Percentiles rank a stretch among this genome's conserved stretches.
These are phyloP conservation scores for Corymbia maculata DNA, from an alignment of 345 rosid genomes.

Conservation along the genomic window DNA sequence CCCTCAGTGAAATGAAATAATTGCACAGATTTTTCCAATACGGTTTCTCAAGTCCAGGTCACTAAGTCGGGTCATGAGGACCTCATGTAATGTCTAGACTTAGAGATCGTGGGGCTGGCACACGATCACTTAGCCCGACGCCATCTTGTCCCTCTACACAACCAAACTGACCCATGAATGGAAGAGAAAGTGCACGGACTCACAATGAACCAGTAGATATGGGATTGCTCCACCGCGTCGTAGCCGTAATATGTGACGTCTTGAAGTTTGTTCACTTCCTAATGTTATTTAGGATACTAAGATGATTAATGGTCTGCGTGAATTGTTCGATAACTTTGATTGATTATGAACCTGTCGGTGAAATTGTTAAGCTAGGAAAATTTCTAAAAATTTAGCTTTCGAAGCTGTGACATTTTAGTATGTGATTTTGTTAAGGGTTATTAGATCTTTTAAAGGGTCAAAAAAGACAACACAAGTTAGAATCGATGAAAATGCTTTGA, in stretches of 20 bases:
- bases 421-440: background rate
- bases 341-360: background rate
- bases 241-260: background rate
- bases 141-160: background rate
- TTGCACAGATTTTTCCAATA: background rate
- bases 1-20: background rate
- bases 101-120: background rate
- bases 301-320: background rate
- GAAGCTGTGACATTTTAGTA: background rate
- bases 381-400: background rate
- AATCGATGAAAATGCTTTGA: background rate
- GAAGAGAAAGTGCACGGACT: background rate
- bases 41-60: background rate
- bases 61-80: background rate
- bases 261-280: background rate
- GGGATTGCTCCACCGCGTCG: background rate
- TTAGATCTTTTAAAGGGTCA: background rate
- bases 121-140: background rate
- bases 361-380: background rate
- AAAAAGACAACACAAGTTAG: background rate
- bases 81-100: background rate
- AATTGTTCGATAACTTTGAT: background rate
- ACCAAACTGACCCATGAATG: background rate
- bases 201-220: background rate
- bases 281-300: background rate